A percentile compares a stretch with the other conserved stretches of the same genome.
Evolutionary conservation across 108 stramenopile species (phyloP).

Genomic region (Conticribra guillardii): DNA sequence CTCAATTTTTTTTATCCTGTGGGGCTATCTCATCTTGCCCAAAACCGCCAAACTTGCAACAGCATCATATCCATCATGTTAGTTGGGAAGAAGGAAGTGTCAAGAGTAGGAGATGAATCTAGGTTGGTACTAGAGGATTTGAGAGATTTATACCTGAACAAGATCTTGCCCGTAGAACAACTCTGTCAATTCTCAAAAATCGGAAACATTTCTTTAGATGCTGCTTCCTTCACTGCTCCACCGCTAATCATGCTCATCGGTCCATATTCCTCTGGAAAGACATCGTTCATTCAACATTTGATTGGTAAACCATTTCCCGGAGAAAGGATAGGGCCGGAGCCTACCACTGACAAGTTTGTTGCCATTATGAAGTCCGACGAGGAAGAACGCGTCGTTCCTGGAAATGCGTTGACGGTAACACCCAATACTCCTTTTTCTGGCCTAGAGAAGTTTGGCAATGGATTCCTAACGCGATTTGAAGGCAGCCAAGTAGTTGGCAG

Average conservation of each 20-base stretch:
- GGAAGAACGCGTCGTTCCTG: conserved; percentile 61
- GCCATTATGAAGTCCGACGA: conserved; percentile 65
- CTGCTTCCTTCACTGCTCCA: conserved; percentile 69
- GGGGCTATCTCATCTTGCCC: too few relatives aligned
- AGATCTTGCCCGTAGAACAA: conserved; percentile 24
- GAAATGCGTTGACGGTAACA: conserved; percentile 73
- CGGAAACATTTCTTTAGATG: conserved; percentile 52
- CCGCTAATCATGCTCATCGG: conserved; percentile 72
- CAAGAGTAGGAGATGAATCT: not conserved
- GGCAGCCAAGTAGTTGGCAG: conserved; percentile 47
- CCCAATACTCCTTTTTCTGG: conserved; percentile 69
- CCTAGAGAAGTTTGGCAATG: conserved; percentile 67
- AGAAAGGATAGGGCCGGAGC: conserved; percentile 67
- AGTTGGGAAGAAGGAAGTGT: not conserved
- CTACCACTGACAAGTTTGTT: conserved; percentile 61
- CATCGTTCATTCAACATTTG: conserved; percentile 62
- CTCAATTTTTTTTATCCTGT: too few relatives aligned
- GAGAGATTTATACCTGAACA: conserved; percentile 17
- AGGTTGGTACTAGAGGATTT: not conserved
- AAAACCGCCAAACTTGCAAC: too few relatives aligned
- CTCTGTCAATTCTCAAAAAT: not conserved
- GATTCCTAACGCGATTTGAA: conserved; percentile 71
- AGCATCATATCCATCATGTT: too few relatives aligned
- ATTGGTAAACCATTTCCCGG: conserved; percentile 65
- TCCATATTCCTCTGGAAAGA: conserved; percentile 80